These are phyloP conservation scores for Coleophoma crateriformis DNA, from an alignment of 2,329 filamentous ascomycete genomes.

Conservation along the genomic window DNA sequence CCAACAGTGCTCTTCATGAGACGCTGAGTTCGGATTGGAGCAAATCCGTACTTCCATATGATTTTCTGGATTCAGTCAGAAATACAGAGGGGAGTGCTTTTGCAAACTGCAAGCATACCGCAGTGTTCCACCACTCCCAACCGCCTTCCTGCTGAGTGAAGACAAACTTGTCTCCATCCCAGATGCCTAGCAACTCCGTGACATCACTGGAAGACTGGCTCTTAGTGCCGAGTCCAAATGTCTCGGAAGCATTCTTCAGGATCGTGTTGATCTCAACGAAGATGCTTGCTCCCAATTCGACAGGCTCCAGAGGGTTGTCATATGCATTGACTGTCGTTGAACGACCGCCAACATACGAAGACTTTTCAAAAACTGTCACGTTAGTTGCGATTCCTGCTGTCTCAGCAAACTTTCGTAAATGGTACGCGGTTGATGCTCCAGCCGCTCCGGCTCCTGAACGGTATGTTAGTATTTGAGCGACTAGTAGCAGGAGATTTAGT, in stretches of 20 bases:
- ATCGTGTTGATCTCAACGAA: conserved; percentile 85
- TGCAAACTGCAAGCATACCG: conserved; percentile 15
- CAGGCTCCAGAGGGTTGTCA: conserved; percentile 56
- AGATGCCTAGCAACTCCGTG: conserved; percentile 62
- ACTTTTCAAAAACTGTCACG: conserved; percentile 84
- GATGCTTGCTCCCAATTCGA: conserved; percentile 88
- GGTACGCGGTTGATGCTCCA: conserved; percentile 81
- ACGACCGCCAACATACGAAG: conserved; percentile 73
- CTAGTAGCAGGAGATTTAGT: no score
- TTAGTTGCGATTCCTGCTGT: conserved; percentile 56
- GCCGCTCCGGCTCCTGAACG: conserved; percentile 76
- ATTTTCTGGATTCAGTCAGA: conserved; percentile 43
- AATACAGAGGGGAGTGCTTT: not conserved
- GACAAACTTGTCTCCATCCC: conserved; percentile 75
- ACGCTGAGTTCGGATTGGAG: conserved; percentile 67
- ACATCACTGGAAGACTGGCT: conserved; percentile 35
- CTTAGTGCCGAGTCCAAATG: conserved; percentile 60
- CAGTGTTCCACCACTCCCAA: conserved; percentile 73
- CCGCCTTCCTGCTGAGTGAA: conserved; percentile 54
- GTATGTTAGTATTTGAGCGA: no score
- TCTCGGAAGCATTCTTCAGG: conserved; percentile 64
- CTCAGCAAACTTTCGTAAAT: conserved; percentile 67
- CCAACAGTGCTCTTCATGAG: conserved; percentile 67
- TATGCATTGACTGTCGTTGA: conserved; percentile 79
- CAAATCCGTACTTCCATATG: conserved; percentile 78